phyloP scores from a whole-genome alignment of 805 yeast genomes.

The Candida chauliodis region DNA sequence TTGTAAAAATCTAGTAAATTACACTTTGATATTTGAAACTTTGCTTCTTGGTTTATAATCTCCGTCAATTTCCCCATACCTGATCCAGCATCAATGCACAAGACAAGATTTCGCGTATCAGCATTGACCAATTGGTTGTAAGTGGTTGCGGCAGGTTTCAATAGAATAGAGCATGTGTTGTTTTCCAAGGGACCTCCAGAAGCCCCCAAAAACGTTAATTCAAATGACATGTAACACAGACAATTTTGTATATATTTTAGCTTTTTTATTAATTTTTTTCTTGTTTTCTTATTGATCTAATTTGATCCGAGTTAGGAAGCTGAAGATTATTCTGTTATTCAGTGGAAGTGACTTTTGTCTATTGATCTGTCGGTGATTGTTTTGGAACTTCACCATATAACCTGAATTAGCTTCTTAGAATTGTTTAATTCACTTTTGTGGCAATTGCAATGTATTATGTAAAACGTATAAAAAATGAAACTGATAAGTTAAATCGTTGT shows the following conservation, averaged over 20 bases:
- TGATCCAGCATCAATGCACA: conserved; percentile 78
- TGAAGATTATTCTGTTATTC: too few relatives aligned
- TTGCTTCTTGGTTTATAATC: conserved; percentile 23
- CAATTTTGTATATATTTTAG: too few relatives aligned
- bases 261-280: not conserved
- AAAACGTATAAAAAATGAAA: too few relatives aligned
- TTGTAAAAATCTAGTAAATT: conserved; percentile 23
- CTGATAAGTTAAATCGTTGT: too few relatives aligned
- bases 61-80: conserved; percentile 58
- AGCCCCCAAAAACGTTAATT: conserved; percentile 67
- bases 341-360: too few relatives aligned
- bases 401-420: too few relatives aligned
- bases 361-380: too few relatives aligned
- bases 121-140: conserved; percentile 31
- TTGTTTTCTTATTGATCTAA: not conserved
- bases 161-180: conserved; percentile 60
- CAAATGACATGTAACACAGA: conserved; percentile 33
- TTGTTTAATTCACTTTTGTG: too few relatives aligned
- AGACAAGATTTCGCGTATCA: conserved; percentile 31
- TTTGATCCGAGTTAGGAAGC: too few relatives aligned
- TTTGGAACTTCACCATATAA: too few relatives aligned
- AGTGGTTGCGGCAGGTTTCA: conserved; percentile 50
- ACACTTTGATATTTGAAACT: conserved; percentile 7
- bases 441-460: too few relatives aligned
- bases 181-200: conserved; percentile 85